Evolutionary conservation across 2,329 filamentous ascomycete species (phyloP).

Genomic region (Onygenales sp.): DNA sequence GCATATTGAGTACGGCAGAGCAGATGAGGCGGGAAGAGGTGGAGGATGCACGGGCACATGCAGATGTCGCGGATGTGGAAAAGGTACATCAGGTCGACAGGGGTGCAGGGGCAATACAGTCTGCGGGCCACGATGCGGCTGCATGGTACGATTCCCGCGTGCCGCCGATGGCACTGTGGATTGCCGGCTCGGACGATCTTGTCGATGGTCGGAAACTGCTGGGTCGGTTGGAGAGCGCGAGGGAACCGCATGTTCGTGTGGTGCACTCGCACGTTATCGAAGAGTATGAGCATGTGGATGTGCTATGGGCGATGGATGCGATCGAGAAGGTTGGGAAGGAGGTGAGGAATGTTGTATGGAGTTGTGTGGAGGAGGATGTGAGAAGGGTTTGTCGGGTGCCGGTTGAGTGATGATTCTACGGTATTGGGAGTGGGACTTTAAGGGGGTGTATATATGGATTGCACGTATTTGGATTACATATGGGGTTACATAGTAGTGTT

Average conservation of each 20-base stretch:
- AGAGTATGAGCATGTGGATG: conserved; percentile 87
- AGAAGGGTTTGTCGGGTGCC: conserved; percentile 55
- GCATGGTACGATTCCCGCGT: conserved; percentile 76
- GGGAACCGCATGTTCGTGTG: conserved; percentile 71
- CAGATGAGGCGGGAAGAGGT: conserved; percentile 53
- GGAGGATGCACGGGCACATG: conserved; percentile 18
- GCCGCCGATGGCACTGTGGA: conserved; percentile 82
- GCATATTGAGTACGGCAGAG: conserved; percentile 72
- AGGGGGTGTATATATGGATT: not conserved
- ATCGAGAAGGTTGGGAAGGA: conserved; percentile 75
- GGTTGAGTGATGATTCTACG: conserved; percentile 35
- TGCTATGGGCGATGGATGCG: conserved; percentile 88
- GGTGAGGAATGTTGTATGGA: conserved; percentile 74
- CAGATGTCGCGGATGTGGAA: not conserved
- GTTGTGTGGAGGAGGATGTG: conserved; percentile 51
- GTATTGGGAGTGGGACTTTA: not conserved
- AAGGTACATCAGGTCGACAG: not conserved
- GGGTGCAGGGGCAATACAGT: not conserved
- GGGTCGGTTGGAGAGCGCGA: conserved; percentile 60
- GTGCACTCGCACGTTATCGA: conserved; percentile 77
- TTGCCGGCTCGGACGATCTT: conserved; percentile 71
- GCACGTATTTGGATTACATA: no score
- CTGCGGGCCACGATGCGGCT: not conserved
- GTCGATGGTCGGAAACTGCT: conserved; percentile 73
- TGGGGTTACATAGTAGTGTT: no score